Evolutionary conservation across 768 basidiomycete genomes (phyloP).

Genomic region (Auricularia sp.): DNA sequence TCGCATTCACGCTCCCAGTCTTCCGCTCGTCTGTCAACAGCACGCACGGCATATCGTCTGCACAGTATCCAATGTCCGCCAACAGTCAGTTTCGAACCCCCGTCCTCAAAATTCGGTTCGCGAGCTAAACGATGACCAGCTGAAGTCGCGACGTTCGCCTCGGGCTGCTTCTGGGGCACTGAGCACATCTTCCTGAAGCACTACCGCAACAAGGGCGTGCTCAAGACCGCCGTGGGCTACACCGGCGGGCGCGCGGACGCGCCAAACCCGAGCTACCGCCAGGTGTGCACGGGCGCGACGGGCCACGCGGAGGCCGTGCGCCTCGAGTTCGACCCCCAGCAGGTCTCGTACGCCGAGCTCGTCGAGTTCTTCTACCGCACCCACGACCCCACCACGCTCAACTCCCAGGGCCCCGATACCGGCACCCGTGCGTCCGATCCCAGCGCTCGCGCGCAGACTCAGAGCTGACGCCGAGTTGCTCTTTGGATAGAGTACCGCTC

Average conservation of each 20-base stretch:
- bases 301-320: conserved; percentile 82
- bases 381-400: conserved; percentile 81
- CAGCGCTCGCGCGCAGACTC: too few relatives aligned
- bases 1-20: not conserved
- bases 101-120: not conserved
- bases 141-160: conserved; percentile 22
- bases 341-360: conserved; percentile 75
- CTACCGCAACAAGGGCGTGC: conserved; percentile 62
- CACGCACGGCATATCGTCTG: not conserved
- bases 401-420: conserved; percentile 66
- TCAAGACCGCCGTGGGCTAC: conserved; percentile 70
- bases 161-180: conserved; percentile 80
- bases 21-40: not conserved
- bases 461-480: too few relatives aligned
- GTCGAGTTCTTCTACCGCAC: conserved; percentile 95
- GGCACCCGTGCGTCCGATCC: conserved; percentile 57
- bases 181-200: conserved; percentile 79
- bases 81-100: not conserved
- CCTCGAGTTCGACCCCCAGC: conserved; percentile 74
- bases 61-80: not conserved
- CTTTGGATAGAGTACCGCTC: conserved; percentile 73
- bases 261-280: conserved; percentile 52
- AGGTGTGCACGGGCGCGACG: conserved; percentile 74
- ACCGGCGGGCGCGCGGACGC: conserved; percentile 56
- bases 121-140: not conserved